A percentile compares a stretch with the other conserved stretches of the same genome.
phyloP scores from a whole-genome alignment of 495 filamentous ascomycete species.

The Oidiodendron maius region DNA sequence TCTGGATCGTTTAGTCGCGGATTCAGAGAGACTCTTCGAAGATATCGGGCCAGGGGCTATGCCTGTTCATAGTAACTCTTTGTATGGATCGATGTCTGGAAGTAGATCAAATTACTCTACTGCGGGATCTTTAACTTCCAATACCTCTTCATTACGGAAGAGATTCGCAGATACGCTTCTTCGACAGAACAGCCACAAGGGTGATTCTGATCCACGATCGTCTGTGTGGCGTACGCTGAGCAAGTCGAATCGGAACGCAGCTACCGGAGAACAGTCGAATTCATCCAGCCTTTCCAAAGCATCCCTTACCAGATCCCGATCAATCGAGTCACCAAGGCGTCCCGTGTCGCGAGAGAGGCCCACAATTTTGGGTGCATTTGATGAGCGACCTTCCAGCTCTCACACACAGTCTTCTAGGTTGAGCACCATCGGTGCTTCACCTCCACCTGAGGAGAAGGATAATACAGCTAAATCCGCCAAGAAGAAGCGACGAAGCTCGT shows the following conservation, averaged over 20 bases:
- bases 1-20: slow-evolving; percentile 86
- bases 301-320: slow-evolving; percentile 69
- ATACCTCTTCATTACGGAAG: slow-evolving; percentile 79
- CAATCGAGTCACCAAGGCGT: slow-evolving; percentile 61
- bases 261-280: slow-evolving; percentile 43
- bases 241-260: slow-evolving; percentile 63
- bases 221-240: slow-evolving; percentile 86
- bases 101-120: slow-evolving; percentile 34
- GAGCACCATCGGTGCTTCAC: slow-evolving; percentile 39
- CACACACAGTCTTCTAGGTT: slow-evolving; percentile 28
- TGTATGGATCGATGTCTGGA: slow-evolving; percentile 42
- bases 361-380: slow-evolving; percentile 56
- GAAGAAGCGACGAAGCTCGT: slow-evolving; percentile 84
- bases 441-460: slow-evolving; percentile 34
- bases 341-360: slow-evolving; percentile 64
- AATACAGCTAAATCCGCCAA: slow-evolving; percentile 39
- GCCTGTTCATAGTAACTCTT: slow-evolving; percentile 24
- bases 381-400: slow-evolving; percentile 44
- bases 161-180: slow-evolving; percentile 71
- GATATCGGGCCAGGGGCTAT: slow-evolving; percentile 47
- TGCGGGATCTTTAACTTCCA: slow-evolving; percentile 46
- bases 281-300: slow-evolving; percentile 53
- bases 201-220: slow-evolving; percentile 56
- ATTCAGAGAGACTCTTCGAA: slow-evolving; percentile 82
- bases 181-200: slow-evolving; percentile 70